Evolutionary conservation across 352 stramenopile species (phyloP), one percentile per base, ranked within the genome.

Genomic region (Aphanomyces stellatus): DNA sequence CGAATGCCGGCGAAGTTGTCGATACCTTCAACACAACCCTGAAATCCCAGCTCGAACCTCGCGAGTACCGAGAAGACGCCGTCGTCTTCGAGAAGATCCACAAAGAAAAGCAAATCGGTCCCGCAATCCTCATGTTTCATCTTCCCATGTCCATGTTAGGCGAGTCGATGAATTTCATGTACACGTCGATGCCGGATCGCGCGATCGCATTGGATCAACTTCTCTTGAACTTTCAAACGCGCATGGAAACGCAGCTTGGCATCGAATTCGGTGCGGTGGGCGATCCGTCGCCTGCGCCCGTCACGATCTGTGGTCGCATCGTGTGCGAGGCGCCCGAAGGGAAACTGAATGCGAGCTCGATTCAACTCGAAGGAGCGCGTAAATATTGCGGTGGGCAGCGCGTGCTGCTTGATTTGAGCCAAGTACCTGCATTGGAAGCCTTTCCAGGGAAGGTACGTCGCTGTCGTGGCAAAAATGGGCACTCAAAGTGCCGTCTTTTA

Each of bases 341-440:
- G 30, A 94, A 93, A 62, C 65, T 94, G 19, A 94, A 94, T 62
- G 72, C 80, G 34, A 94, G 82, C 46, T 82, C 91, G 7, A 79
- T 91, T 25, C 81, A 93, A 63, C 73, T 94, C 10, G 86, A 94
- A 77, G 86, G 86, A 27, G 85, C 84, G 6, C 83, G 86, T 15
- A 90, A 90, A 60, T 87, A 83, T 19, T 93, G 86, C 65, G 86
- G 86, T 55, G 84, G 86, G 0, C 86, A 93, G 56, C 84, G 86
- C 22, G 77, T 94, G 51, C 75, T 90, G 24, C 71, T 94, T 1
- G 84, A 93, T 62, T 65, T 94, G 43, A 89, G 77, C 13, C 70
- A 70, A 41, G 77, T 94, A 22, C 71, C 81, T 3, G 87, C 79
- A 22, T 80, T 94, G 15, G 80, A 92, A 71, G 71, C 92, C 35